Percentiles rank a stretch among this genome's conserved stretches.
These are phyloP conservation scores for Psidium friedrichsthalianum DNA, from an alignment of 345 rosid genomes.

Conservation along the genomic window DNA sequence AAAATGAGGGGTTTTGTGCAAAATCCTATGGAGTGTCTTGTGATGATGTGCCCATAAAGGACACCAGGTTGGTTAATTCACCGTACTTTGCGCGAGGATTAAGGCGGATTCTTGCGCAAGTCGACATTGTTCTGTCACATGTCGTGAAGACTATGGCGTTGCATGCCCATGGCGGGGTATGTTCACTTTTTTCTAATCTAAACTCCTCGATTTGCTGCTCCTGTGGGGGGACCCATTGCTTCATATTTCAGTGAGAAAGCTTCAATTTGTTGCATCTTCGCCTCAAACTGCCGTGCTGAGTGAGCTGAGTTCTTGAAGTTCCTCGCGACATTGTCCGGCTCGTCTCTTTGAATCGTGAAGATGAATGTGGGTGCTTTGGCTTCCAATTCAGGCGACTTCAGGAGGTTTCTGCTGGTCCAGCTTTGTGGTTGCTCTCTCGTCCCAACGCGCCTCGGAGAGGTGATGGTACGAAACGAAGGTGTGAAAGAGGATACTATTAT, in stretches of 20 bases:
- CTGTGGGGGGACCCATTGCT: conserved; percentile 1
- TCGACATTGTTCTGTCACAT: background rate
- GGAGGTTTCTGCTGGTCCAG: background rate
- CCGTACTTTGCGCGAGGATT: background rate
- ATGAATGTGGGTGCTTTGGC: background rate
- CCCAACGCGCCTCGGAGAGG: background rate
- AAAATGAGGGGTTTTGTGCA: background rate
- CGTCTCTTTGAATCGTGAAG: background rate
- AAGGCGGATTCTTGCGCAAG: conserved; percentile 4
- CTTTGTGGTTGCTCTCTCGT: background rate
- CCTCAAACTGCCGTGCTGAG: background rate
- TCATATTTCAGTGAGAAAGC: background rate
- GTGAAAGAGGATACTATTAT: background rate
- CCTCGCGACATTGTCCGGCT: background rate
- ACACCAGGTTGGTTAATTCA: background rate
- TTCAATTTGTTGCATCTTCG: background rate
- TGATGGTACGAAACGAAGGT: background rate
- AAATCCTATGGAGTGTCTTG: background rate
- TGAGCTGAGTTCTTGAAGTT: background rate
- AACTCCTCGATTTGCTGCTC: background rate
- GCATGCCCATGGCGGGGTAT: background rate
- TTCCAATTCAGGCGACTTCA: background rate
- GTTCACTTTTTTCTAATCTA: background rate
- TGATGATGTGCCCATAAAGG: background rate
- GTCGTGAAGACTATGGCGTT: background rate